Evolutionary conservation across 805 yeast genomes (phyloP).

Genomic region (Schizosaccharomyces cryophilus): DNA sequence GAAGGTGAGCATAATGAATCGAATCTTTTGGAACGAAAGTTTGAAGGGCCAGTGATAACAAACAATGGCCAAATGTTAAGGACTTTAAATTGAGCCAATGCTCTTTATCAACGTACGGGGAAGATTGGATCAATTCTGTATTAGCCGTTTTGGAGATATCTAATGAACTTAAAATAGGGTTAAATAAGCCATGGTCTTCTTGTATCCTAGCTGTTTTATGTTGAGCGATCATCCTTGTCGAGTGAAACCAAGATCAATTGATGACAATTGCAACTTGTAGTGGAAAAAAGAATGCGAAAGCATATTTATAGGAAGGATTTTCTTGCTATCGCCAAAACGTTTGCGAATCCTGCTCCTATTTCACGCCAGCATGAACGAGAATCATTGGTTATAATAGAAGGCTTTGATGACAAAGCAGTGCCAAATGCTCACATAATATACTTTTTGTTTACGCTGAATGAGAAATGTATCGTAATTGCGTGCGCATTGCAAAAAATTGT

Average conservation of each 20-base stretch:
- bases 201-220: not conserved
- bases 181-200: not conserved
- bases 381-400: not conserved
- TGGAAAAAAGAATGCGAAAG: not conserved
- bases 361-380: not conserved
- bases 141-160: not conserved
- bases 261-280: not conserved
- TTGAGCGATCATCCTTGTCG: not conserved
- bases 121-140: not conserved
- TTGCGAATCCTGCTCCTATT: not conserved
- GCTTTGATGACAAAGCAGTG: too few relatives aligned
- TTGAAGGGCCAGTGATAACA: not conserved
- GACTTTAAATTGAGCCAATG: not conserved
- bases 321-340: not conserved
- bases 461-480: too few relatives aligned
- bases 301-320: not conserved
- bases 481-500: too few relatives aligned
- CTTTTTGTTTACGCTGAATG: too few relatives aligned
- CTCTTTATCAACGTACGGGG: not conserved
- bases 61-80: not conserved
- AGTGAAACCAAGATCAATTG: not conserved
- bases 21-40: not conserved
- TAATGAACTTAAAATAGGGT: not conserved
- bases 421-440: too few relatives aligned
- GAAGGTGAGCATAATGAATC: not conserved